Evolutionary conservation across 78 protist species (phyloP), one percentile per base, ranked within the genome.

Genomic region (Cyanophora paradoxa): DNA sequence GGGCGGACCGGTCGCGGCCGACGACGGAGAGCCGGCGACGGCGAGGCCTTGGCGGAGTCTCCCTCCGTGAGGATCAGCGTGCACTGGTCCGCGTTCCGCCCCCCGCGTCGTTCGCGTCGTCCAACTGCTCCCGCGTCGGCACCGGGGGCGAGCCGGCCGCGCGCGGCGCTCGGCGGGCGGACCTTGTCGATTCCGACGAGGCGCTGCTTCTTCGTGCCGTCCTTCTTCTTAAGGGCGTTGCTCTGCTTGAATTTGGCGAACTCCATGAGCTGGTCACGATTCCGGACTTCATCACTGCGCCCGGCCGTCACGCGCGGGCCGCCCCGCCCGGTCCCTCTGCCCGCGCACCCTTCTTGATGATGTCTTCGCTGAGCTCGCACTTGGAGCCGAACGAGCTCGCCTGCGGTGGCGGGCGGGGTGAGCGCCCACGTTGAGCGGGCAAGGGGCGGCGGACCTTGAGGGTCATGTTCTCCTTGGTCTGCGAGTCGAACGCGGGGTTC

Each of bases 21-120:
- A 93, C 73, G 14, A 93, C 95, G 7, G 78, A 36, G 40, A 97
- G 78, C 19, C 99, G 98, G 4, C 67, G n/a, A 77, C 77, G 17
- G 87, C 91, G n/a, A 87, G 76, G 77, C 69, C 81, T 94, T 96
- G 74, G 98, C 99, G 20, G 97, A 93, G 73, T 96, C 98, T 0
- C 98, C 98, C 73, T 95, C 98, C 2, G 99, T 97, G 58, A 98
- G 78, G 46, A 98, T 98, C 42, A 98, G 91, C 36, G 99, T 96
- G 83, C 99, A 97, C 64, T 93, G 54, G 14, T 7, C 5, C 1
- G 87, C 41, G 30, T 88, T 76, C n/a, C 28, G 14, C 84, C 81
- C 6, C 98, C 97, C 17, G 99, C 99, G 64, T 82, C 74, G 75
- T 91, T 92, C 3, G 99, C 99, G 74, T 97, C 99, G 46, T 93